Base-by-base conservation (phyloP, 2,329 filamentous ascomycete species). In the Neofusicoccum sp. region DNA sequence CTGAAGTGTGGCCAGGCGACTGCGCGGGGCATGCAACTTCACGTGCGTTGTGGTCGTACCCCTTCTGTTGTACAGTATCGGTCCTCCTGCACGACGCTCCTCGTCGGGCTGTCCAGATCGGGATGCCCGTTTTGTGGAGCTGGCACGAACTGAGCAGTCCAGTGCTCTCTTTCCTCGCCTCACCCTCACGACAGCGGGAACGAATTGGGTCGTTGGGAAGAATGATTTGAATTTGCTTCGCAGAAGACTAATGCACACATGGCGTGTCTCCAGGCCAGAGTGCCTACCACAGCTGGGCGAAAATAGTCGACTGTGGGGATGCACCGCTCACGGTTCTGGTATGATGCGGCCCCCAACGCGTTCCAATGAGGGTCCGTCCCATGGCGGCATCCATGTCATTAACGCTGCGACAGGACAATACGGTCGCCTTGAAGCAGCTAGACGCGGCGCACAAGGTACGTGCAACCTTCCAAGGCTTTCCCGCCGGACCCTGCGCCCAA, bases 271-370 rank as follows among this genome's bases (percentile, higher is more conserved):
- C 20, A 61, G 59, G 59, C 26, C 30, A 61, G 24, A 82, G 81
- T 62, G 67, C 73, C 4, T 78, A 80, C 58, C 63, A 71, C 24
- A 73, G 78, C 60, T 83, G 82, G 76, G 79, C 80, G 0, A 80
- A 78, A 62, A 75, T 84, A 3, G 76, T 84, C 3, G 82, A 85
- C 63, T 84, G 82, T 62, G 82, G 82, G 34, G 81, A 84, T 69
- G 81, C 77, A 4, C 81, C 81, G 2, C 66, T 81, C 62, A 82
- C 79, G 0, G 78, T 78, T 61, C 65, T 84, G 61, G 79, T 76
- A 62, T 65, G 64, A 61, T 9, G 14, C 30, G 11, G 9, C 14
- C 16, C 4, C 16, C 40, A 14, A 51, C 26, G n/a, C n/a, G n/a
- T 14, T 16, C 16, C 6, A 28, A 34, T 36, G 20, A 34, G 6